Evolutionary conservation across 768 basidiomycete species (phyloP).

Genomic region (Amanita muscaria): DNA sequence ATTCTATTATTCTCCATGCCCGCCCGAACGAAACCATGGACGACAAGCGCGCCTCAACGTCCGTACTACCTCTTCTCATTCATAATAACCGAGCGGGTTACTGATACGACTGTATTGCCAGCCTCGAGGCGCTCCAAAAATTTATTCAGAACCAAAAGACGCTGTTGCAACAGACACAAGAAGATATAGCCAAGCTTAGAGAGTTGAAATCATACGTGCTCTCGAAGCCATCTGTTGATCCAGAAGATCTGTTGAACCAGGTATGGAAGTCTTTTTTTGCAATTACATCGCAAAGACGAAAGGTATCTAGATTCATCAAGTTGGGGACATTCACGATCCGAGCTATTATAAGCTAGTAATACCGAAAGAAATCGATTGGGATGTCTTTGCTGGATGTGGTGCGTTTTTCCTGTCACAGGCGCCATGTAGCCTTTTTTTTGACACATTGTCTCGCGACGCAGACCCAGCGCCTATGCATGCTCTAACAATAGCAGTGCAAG

Average conservation of each 20-base stretch:
- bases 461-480: slow-evolving; percentile 47
- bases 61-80: slow-evolving; percentile 12
- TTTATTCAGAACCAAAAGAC: slow-evolving; percentile 56
- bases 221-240: slow-evolving; percentile 15
- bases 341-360: slow-evolving; percentile 33
- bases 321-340: slow-evolving; percentile 35
- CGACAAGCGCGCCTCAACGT: slow-evolving; percentile 30
- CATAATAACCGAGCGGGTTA: no score
- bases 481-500: slow-evolving; percentile 31
- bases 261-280: neutral
- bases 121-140: slow-evolving; percentile 55
- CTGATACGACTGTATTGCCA: no score
- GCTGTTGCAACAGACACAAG: slow-evolving; percentile 49
- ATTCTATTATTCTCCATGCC: no score
- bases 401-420: slow-evolving; percentile 11
- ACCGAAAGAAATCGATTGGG: slow-evolving; percentile 54
- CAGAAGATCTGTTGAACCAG: slow-evolving; percentile 23
- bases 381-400: slow-evolving; percentile 50
- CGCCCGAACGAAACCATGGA: slow-evolving; percentile 21
- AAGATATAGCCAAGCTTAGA: slow-evolving; percentile 52
- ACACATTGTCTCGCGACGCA: no score
- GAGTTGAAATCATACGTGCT: slow-evolving; percentile 32
- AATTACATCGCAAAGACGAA: slow-evolving; percentile 4
- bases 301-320: slow-evolving; percentile 19
- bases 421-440: neutral